Evolutionary conservation across 441 rosid genomes (phyloP).

Genomic region (Flueggea neowawraea): DNA sequence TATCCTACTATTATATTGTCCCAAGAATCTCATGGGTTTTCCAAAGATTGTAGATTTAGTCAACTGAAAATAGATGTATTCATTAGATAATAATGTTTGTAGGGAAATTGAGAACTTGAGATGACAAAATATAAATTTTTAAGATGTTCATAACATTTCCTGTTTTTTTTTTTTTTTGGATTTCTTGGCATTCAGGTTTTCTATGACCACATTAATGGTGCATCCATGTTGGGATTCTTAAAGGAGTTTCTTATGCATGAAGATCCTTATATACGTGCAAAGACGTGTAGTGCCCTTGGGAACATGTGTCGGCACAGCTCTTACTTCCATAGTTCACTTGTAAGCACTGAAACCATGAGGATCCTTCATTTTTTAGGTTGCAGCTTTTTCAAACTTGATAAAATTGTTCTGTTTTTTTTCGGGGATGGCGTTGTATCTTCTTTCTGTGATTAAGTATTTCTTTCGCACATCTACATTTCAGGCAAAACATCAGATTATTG

Average conservation of each 20-base stretch:
- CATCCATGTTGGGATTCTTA: slow-evolving; percentile 64
- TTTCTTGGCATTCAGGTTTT: slow-evolving; percentile 56
- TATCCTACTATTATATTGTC: too few relatives aligned
- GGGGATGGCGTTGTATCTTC: background rate
- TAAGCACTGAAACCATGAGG: slow-evolving; percentile 34
- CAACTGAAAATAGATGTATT: too few relatives aligned
- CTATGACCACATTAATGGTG: slow-evolving; percentile 80
- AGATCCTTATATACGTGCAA: slow-evolving; percentile 90
- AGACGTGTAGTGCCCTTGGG: slow-evolving; percentile 97
- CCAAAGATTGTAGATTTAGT: too few relatives aligned
- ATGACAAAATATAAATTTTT: background rate
- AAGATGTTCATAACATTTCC: background rate
- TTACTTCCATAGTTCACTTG: slow-evolving; percentile 75
- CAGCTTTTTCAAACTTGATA: background rate
- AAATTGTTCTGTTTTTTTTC: background rate
- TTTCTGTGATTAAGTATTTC: background rate
- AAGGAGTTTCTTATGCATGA: slow-evolving; percentile 71
- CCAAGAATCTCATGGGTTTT: too few relatives aligned
- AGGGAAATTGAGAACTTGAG: too few relatives aligned
- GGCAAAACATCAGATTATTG: slow-evolving; percentile 70
- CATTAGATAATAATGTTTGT: too few relatives aligned
- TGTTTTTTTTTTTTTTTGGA: slow-evolving; percentile 11
- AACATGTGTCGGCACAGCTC: slow-evolving; percentile 97
- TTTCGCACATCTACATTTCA: slow-evolving; percentile 30
- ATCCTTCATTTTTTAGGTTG: background rate